These are phyloP conservation scores for Porcisia deanei DNA, from an alignment of 208 protist species.

Conservation along the genomic window DNA sequence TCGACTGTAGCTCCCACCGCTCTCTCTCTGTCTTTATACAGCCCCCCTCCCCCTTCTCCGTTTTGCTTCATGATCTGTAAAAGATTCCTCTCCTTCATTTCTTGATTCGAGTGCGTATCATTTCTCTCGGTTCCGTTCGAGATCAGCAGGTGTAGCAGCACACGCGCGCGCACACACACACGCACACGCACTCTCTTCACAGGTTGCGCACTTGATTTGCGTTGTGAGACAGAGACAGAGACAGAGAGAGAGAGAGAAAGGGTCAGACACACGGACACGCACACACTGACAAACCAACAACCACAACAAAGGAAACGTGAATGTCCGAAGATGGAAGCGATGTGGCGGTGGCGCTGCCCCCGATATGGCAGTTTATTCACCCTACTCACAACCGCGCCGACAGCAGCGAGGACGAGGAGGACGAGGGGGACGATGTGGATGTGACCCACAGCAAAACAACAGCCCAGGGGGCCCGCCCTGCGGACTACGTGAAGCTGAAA, in stretches of 20 bases:
- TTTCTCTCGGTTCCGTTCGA: background rate
- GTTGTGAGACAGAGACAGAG: too few species aligned
- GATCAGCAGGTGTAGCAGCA: background rate
- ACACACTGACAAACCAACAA: conserved; percentile 3
- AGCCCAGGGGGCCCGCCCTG: conserved; percentile 22
- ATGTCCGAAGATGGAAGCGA: conserved; percentile 72
- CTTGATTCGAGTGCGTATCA: background rate
- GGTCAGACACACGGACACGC: background rate
- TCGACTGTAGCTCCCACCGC: background rate
- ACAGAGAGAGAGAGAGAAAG: too few species aligned
- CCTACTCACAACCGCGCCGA: conserved; percentile 44
- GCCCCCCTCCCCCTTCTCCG: background rate
- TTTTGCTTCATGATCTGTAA: background rate
- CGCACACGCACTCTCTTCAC: background rate
- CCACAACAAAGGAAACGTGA: conserved; percentile 3
- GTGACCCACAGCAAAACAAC: conserved; percentile 12
- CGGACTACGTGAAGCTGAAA: conserved; percentile 68
- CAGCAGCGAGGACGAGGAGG: conserved; percentile 42
- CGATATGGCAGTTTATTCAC: conserved; percentile 83
- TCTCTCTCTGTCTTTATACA: too few species aligned
- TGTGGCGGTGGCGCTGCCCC: conserved; percentile 55
- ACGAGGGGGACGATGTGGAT: conserved; percentile 43
- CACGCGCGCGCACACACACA: background rate
- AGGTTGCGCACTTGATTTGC: background rate
- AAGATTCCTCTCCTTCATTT: background rate